Evolutionary conservation across 2,329 filamentous ascomycete genomes (phyloP).

Genomic region (Pseudonectria foliicola): DNA sequence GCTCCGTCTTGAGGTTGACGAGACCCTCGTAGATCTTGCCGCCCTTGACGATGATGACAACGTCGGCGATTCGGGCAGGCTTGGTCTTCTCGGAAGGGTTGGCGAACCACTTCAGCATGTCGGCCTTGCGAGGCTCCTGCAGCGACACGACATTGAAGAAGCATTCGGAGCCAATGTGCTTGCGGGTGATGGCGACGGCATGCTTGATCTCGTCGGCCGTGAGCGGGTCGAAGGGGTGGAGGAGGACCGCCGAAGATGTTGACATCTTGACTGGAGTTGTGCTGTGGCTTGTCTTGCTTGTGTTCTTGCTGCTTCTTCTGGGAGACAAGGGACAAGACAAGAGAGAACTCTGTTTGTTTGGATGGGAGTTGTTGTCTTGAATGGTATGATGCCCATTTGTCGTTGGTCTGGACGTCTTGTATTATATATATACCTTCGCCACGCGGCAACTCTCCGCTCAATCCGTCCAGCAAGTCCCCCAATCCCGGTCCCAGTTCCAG

Average conservation of each 20-base stretch:
- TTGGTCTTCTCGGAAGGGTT: slow-evolving; percentile 52
- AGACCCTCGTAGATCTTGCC: slow-evolving; percentile 79
- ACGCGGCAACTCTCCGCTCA: no score
- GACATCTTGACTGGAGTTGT: slow-evolving; percentile 1
- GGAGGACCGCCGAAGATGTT: slow-evolving; percentile 6
- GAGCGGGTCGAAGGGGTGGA: slow-evolving; percentile 23
- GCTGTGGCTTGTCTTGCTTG: not conserved
- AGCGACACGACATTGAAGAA: slow-evolving; percentile 84
- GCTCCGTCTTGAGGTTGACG: slow-evolving; percentile 61
- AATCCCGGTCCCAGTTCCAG: no score
- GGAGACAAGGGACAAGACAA: no score
- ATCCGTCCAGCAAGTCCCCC: no score
- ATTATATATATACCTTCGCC: no score
- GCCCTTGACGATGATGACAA: slow-evolving; percentile 72
- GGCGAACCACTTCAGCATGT: slow-evolving; percentile 74
- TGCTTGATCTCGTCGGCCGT: slow-evolving; percentile 60
- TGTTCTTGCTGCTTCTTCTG: no score
- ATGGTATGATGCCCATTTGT: no score
- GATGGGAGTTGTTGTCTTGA: no score
- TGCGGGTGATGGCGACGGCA: slow-evolving; percentile 60
- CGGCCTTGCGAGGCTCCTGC: slow-evolving; percentile 76
- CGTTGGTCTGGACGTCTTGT: no score
- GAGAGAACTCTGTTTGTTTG: no score
- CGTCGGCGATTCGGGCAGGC: slow-evolving; percentile 68
- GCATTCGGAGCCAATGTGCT: slow-evolving; percentile 57